A percentile compares a stretch with the other conserved stretches of the same genome.
phyloP scores from a whole-genome alignment of 371 early-diverging fungal species.

The Mucor indicus region DNA sequence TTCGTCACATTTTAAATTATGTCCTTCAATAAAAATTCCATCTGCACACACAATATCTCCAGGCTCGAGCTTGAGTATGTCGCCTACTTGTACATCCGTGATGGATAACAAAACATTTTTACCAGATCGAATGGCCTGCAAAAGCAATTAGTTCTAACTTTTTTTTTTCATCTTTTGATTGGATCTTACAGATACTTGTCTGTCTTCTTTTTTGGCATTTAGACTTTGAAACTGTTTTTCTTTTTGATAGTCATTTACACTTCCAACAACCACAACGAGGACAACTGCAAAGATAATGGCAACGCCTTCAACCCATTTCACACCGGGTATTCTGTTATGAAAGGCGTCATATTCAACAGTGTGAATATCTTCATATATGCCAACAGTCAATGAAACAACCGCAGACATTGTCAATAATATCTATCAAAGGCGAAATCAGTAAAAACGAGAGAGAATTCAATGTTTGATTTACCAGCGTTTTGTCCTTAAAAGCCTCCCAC shows the following conservation, averaged over 20 bases:
- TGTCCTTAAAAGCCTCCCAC: constrained; percentile 79
- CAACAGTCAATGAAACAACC: constrained; percentile 74
- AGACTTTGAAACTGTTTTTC: constrained; percentile 74
- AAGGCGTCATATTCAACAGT: constrained; percentile 20
- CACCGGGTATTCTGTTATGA: constrained; percentile 27
- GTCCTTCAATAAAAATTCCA: constrained; percentile 81
- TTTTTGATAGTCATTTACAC: constrained; percentile 80
- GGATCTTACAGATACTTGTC: constrained; percentile 57
- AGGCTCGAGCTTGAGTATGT: constrained; percentile 84
- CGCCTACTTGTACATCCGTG: constrained; percentile 84
- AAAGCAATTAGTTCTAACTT: neutral
- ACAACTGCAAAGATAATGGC: constrained; percentile 72
- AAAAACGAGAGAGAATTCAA: neutral
- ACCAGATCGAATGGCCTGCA: constrained; percentile 71
- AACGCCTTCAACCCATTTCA: constrained; percentile 69
- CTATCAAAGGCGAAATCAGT: constrained; percentile 3
- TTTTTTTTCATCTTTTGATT: neutral
- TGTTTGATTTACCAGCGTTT: constrained; percentile 59
- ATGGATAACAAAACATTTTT: constrained; percentile 74
- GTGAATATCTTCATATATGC: constrained; percentile 73
- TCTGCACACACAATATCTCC: constrained; percentile 93
- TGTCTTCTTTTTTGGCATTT: constrained; percentile 75
- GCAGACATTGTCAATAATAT: constrained; percentile 81
- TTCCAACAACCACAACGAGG: constrained; percentile 70
- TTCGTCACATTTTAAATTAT: constrained; percentile 86